These are phyloP conservation scores for Quercus bicolor DNA, from an alignment of 306 rosid species.

Conservation along the genomic window DNA sequence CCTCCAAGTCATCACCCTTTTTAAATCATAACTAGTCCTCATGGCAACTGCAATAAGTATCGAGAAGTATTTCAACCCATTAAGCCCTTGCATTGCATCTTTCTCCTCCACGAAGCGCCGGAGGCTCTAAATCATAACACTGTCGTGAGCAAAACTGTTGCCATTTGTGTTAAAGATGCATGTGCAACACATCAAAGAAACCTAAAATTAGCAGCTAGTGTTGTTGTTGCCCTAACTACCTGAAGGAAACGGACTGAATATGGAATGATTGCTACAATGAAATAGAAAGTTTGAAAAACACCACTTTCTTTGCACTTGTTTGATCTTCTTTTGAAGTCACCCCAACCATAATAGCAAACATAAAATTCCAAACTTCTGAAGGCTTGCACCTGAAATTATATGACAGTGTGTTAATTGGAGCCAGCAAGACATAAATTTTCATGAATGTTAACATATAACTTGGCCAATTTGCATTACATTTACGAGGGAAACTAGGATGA, in stretches of 20 bases:
- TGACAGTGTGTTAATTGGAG: not conserved
- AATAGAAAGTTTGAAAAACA: conserved; percentile 45
- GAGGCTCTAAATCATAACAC: conserved; percentile 35
- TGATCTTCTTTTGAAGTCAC: conserved; percentile 61
- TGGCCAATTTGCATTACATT: too few relatives aligned
- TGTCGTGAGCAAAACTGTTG: not conserved
- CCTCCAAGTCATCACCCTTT: conserved; percentile 25
- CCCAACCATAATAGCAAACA: conserved; percentile 68
- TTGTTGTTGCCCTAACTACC: conserved; percentile 30
- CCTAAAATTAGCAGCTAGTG: not conserved
- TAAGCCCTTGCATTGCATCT: conserved; percentile 34
- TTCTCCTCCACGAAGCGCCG: conserved; percentile 54
- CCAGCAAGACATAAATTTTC: too few relatives aligned
- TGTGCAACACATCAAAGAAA: too few relatives aligned
- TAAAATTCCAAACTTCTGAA: conserved; percentile 76
- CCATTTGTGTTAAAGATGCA: not conserved
- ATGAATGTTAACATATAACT: too few relatives aligned
- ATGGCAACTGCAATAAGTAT: conserved; percentile 44
- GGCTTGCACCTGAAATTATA: conserved; percentile 62
- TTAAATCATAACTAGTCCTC: conserved; percentile 41
- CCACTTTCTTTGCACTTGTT: conserved; percentile 50
- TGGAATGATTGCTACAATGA: conserved; percentile 65
- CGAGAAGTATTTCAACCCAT: conserved; percentile 46
- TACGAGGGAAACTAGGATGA: too few relatives aligned
- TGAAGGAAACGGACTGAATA: conserved; percentile 72